Evolutionary conservation across 148 eudicot species (phyloP).

Genomic region (Linanthus parryae): DNA sequence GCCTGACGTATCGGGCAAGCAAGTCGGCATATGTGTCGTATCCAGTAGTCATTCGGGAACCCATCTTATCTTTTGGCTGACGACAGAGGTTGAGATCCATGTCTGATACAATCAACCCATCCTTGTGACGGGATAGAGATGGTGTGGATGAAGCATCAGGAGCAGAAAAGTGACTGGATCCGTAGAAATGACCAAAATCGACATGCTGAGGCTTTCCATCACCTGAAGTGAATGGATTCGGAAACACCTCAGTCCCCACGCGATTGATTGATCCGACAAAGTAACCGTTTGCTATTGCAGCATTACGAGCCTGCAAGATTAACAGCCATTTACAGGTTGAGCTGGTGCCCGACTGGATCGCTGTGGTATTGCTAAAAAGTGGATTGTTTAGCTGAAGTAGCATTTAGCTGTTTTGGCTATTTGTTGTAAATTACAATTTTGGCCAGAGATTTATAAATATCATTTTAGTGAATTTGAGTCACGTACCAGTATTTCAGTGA

Average conservation of each 20-base stretch:
- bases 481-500: too few species aligned
- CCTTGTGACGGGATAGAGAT: conserved; percentile 71
- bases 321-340: background rate
- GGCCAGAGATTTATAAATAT: too few species aligned
- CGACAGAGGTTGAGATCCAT: conserved; percentile 96
- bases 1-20: conserved; percentile 52
- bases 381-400: too few species aligned
- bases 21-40: conserved; percentile 77
- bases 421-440: too few species aligned
- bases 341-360: too few species aligned
- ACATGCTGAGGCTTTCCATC: conserved; percentile 93
- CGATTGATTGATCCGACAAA: conserved; percentile 94
- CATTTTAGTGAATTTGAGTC: too few species aligned
- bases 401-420: too few species aligned
- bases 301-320: conserved; percentile 80
- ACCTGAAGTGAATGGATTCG: conserved; percentile 92
- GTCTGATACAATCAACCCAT: conserved; percentile 79
- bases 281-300: conserved; percentile 93
- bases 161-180: conserved; percentile 91
- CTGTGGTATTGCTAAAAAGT: too few species aligned
- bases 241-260: conserved; percentile 86
- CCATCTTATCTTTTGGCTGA: conserved; percentile 94
- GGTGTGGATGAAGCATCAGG: conserved; percentile 97
- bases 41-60: conserved; percentile 88
- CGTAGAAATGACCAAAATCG: conserved; percentile 95